Conservation (phyloP, 116 monocot species). For the Zostera marina region DNA sequence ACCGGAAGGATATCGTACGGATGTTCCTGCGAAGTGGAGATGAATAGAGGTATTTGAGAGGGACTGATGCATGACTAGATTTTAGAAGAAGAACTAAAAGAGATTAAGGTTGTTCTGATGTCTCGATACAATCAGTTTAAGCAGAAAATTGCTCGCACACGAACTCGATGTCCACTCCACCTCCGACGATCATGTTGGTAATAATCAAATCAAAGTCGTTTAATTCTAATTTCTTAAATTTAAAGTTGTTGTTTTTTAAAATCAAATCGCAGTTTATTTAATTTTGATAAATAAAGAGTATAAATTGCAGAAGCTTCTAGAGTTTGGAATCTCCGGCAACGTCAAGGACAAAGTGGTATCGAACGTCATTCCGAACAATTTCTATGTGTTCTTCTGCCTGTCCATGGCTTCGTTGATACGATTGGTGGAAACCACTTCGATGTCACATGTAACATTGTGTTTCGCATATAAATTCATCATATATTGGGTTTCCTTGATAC, state of each 20-base stretch:
- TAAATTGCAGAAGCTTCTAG: slow-evolving; percentile 1
- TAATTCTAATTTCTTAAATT: too few species aligned
- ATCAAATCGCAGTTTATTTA: too few species aligned
- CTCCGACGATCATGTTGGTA: neutral
- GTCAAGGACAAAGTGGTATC: slow-evolving; percentile 48
- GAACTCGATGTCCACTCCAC: slow-evolving; percentile 16
- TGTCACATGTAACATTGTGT: slow-evolving; percentile 37
- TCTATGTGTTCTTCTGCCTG: too few species aligned
- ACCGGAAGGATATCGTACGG: slow-evolving; percentile 36
- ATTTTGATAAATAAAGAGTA: neutral
- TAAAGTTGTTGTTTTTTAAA: too few species aligned
- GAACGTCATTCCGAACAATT: slow-evolving; percentile 43
- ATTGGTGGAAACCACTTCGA: slow-evolving; percentile 30
- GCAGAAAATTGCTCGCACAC: slow-evolving; percentile 25
- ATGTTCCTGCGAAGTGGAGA: slow-evolving; percentile 25
- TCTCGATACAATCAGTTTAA: slow-evolving; percentile 50
- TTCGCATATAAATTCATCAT: slow-evolving; percentile 43
- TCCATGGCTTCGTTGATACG: slow-evolving; percentile 33
- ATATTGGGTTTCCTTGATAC: slow-evolving; percentile 60
- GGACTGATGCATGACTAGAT: slow-evolving; percentile 31
- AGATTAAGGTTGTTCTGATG: slow-evolving; percentile 66
- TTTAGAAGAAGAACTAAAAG: slow-evolving; percentile 37
- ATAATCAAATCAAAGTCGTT: too few species aligned
- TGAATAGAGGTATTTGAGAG: slow-evolving; percentile 21
- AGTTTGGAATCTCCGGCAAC: slow-evolving; percentile 18